Base-by-base conservation (phyloP, 1,284 basidiomycete genomes). In the Earliella scabrosa region DNA sequence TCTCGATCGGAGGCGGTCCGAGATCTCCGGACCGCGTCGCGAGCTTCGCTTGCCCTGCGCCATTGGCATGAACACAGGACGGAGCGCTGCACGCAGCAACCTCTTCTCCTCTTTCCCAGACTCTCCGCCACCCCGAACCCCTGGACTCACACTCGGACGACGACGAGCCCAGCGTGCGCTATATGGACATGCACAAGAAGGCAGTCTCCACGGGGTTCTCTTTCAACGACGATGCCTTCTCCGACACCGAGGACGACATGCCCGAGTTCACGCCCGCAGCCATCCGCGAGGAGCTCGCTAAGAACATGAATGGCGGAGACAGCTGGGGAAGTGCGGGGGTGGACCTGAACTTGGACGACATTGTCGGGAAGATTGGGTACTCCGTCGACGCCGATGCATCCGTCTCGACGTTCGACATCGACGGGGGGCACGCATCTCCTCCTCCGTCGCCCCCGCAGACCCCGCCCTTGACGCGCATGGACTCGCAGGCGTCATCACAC, bases 201-300 rank as follows among this genome's bases (percentile, higher is more conserved):
- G 16, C 18, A n/a, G 20, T 39, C 2, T 39, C 57, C 4, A 21
- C 46, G 13, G 49, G 54, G 23, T 57, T 56, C 48, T 52, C 56
- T 20, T 69, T 87, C 56, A 74, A 81, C 60, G 88, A 90, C 71
- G 90, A 91, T 68, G 84, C 86, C 21, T 90, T 90, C 71, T 78
- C 78, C 20, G 82, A 83, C 45, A 72, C 68, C 18, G 88, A 88
- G 18, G 80, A 82, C 54, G 66, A 71, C 35, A 58, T 69, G 8
- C 73, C 69, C 24, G 75, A 80, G 41, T 88, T 90, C 74, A 81
- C 77, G 14, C 74, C 83, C 4, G 80, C 81, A 44, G 73, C 75
- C 26, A 78, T 90, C 54, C 82, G 86, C 27, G 71, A 80, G 52
- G 87, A 89, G 52, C 69, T 90, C 56, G 79, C 80, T 44, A 81